Base-by-base conservation (phyloP, 2,329 filamentous ascomycete species). In the Pseudogymnoascus sp. region DNA sequence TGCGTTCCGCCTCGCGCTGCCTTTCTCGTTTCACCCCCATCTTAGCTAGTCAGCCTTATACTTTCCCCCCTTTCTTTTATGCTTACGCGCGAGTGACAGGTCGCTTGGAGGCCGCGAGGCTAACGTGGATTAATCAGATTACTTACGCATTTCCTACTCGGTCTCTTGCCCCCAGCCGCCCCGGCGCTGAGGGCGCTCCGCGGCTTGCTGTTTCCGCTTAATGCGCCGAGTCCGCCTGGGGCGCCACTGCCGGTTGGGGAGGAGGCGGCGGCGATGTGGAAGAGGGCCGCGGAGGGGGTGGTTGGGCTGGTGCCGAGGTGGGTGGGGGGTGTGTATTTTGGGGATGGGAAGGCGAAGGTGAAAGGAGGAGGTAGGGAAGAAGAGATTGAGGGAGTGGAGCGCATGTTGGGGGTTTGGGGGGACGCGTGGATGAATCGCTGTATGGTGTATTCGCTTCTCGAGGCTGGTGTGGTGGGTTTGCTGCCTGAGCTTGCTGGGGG, bases 351-450 rank as follows among this genome's bases (percentile, higher is more conserved):
- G 71, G 66, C 70, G 75, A 69, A 64, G 14, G 12, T 65, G 59
- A 46, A 64, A 62, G 59, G 50, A 66, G 61, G 59, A 65, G 66
- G 67, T 70, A 37, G 73, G 73, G 59, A 73, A 70, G 35, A 63
- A 62, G 26, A 67, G 66, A 33, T 70, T 14, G 62, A 60, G 40
- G 72, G 78, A 61, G 78, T 82, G 22, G 78, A 83, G 61, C 76
- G 78, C 66, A 78, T 92, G 53, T 79, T 98, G 56, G 85, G 89
- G 69, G 79, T 93, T 38, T 88, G 96, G 68, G 84, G 84, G 14
- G 92, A 97, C 75, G 80, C 83, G 61, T 96, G 96, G 77, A 89
- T 92, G 76, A 99, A 99, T 77, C 96, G 93, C 78, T 92, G 97
- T 77, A 78, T 98, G 33, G 79, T 96, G 69, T 96, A 96, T 72